Base-by-base conservation (phyloP, 148 eudicot genomes). In the Amaranthus cruentus region DNA sequence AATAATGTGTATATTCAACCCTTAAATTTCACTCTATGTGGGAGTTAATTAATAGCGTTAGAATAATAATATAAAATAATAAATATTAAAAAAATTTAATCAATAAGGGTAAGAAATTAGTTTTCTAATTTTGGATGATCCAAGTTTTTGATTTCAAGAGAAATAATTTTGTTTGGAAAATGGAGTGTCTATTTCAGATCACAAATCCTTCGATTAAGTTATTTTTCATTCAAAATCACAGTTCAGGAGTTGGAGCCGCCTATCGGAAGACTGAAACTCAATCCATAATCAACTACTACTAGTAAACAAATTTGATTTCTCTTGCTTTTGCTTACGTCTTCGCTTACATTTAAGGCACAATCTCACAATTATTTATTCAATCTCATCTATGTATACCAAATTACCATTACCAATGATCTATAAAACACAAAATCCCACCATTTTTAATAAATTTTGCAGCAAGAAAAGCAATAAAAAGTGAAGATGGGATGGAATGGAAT, bases 401-500 rank as follows among this genome's bases (percentile, higher is more conserved):
- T 59, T 28, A 28, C 38, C 38, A 28, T 28, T 28, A 28, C 38
- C 38, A 28, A 28, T 28, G 38, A 28, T 28, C 38, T 28, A 28
- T 28, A 28, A 13, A 28, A 18, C 6, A 12, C 11, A 5, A 15
- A 8, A 4, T 6, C 54, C 51, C 43, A 56, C 56, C 50, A 54
- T n/a, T 46, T 54, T 6, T 64, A 7, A 14, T 14, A 13, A 13
- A 60, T 46, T 46, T 38, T 3, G 4, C 48, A 14, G 38, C 21
- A 57, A 9, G 4, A 75, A 14, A 10, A 14, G 53, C 18, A 9
- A 4, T 2, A 61, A 42, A 11, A 12, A 62, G 66, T 53, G 71
- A 50, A 70, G 52, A 91, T 90, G 97, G 97, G 98, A 38, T 88
- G 93, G 97, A 89, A 77, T 69, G 97, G 98, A 18, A 84, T 94